Percentiles rank a stretch among this genome's conserved stretches.
Evolutionary conservation across 2,329 filamentous ascomycete genomes (phyloP).

Genomic region (Colletotrichum sojae): DNA sequence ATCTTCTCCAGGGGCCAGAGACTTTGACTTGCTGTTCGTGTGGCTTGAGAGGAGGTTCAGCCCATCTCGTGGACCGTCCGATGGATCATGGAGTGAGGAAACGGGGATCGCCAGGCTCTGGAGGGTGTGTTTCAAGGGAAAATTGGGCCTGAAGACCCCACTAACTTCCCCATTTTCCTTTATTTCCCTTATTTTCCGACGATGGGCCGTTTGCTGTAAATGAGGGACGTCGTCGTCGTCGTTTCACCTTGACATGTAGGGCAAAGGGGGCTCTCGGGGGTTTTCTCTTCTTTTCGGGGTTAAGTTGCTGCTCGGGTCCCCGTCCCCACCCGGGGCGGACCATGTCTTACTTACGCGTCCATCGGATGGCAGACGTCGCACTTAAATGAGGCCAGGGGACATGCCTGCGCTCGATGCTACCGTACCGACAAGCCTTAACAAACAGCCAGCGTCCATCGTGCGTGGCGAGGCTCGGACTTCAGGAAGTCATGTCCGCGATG

Average conservation of each 20-base stretch:
- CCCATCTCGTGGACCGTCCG: not conserved
- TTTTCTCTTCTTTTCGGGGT: conserved; percentile 4
- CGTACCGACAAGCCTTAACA: conserved; percentile 11
- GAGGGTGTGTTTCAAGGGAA: conserved; percentile 31
- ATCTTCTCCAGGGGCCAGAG: conserved; percentile 23
- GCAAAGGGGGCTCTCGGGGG: not conserved
- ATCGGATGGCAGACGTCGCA: conserved; percentile 29
- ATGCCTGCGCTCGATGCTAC: conserved; percentile 18
- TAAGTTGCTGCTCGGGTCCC: not conserved
- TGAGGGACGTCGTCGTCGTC: conserved; percentile 20
- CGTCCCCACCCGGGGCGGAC: conserved; percentile 3
- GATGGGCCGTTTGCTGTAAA: conserved; percentile 30
- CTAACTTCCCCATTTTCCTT: not conserved
- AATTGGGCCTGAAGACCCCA: conserved; percentile 12
- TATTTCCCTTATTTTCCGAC: conserved; percentile 29
- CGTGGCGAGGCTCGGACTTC: not conserved
- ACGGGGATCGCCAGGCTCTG: conserved; percentile 5
- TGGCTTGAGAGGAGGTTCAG: conserved; percentile 4
- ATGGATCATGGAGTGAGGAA: not conserved
- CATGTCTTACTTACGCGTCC: conserved; percentile 33
- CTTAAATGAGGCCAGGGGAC: conserved; percentile 36
- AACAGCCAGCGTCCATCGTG: not conserved
- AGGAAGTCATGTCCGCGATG: conserved; percentile 12
- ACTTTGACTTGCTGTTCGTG: conserved; percentile 6
- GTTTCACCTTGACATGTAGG: conserved; percentile 28